Evolutionary conservation across 345 rosid genomes (phyloP).

Genomic region (Carallia pectinifolia): DNA sequence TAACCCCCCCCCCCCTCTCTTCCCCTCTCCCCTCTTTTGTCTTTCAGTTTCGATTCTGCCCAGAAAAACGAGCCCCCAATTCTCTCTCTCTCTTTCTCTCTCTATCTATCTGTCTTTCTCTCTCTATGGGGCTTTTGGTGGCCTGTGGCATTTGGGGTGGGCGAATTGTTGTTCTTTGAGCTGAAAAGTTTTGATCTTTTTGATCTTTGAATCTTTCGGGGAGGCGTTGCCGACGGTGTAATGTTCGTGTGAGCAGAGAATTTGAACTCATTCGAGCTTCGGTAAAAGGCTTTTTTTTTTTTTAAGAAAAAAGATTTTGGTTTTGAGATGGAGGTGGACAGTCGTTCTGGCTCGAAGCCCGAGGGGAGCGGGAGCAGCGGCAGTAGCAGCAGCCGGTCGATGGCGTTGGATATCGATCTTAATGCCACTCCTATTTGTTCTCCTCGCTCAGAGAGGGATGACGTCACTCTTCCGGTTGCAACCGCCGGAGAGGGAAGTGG

Average conservation of each 20-base stretch:
- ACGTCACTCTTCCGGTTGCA: not conserved
- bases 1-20: not conserved
- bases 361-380: not conserved
- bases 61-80: not conserved
- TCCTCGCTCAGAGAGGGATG: conserved; percentile 13
- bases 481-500: not conserved
- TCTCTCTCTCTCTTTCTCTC: not conserved
- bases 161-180: no score
- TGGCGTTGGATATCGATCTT: conserved; percentile 37
- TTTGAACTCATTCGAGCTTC: not conserved
- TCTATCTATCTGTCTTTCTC: not conserved
- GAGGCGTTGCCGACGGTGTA: not conserved
- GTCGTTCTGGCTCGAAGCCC: not conserved
- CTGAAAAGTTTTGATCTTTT: no score
- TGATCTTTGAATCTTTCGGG: no score
- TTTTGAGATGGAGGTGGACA: conserved; percentile 19
- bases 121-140: no score
- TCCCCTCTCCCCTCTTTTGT: not conserved
- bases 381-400: conserved; percentile 3
- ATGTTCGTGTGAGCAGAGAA: conserved; percentile 3
- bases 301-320: no score
- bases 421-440: conserved; percentile 33
- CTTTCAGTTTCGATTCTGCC: conserved; percentile 16
- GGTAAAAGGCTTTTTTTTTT: not conserved
- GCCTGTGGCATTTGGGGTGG: no score